Evolutionary conservation across 108 stramenopile genomes (phyloP).

Genomic region (Parietichytrium sp.): DNA sequence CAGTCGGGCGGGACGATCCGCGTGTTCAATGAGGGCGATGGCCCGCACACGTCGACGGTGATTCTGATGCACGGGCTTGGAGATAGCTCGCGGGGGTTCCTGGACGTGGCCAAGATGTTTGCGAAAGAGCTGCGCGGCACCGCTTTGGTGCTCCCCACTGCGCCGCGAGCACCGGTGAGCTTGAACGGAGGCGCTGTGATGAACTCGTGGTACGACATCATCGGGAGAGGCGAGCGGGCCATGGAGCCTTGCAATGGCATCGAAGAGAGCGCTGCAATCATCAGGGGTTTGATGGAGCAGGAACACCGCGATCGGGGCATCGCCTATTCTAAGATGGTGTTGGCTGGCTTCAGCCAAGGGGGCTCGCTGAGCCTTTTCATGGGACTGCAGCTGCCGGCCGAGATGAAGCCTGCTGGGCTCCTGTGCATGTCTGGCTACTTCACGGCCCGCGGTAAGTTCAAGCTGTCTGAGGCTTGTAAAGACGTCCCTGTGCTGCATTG

Average conservation of each 20-base stretch:
- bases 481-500: slow-evolving; percentile 77
- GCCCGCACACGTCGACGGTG: no score
- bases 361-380: slow-evolving; percentile 80
- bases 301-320: slow-evolving; percentile 59
- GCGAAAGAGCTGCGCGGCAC: slow-evolving; percentile 62
- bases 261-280: slow-evolving; percentile 58
- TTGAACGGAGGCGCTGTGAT: slow-evolving; percentile 85
- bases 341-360: slow-evolving; percentile 90
- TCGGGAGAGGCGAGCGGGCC: slow-evolving; percentile 70
- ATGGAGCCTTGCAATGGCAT: slow-evolving; percentile 83
- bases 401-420: slow-evolving; percentile 74
- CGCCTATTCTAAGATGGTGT: slow-evolving; percentile 78
- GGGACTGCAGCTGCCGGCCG: slow-evolving; percentile 73
- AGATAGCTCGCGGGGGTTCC: slow-evolving; percentile 78
- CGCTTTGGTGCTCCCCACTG: slow-evolving; percentile 87
- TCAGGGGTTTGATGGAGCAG: slow-evolving; percentile 70
- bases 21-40: no score
- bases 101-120: slow-evolving; percentile 55
- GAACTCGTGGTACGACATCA: slow-evolving; percentile 88
- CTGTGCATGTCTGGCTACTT: slow-evolving; percentile 81
- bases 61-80: slow-evolving; percentile 89
- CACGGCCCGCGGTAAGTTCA: slow-evolving; percentile 70
- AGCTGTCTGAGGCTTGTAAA: slow-evolving; percentile 60
- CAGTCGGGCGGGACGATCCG: no score
- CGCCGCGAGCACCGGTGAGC: slow-evolving; percentile 81